These are phyloP conservation scores for Helicocarpus griseus DNA, from an alignment of 2,329 filamentous ascomycete genomes.

Conservation along the genomic window DNA sequence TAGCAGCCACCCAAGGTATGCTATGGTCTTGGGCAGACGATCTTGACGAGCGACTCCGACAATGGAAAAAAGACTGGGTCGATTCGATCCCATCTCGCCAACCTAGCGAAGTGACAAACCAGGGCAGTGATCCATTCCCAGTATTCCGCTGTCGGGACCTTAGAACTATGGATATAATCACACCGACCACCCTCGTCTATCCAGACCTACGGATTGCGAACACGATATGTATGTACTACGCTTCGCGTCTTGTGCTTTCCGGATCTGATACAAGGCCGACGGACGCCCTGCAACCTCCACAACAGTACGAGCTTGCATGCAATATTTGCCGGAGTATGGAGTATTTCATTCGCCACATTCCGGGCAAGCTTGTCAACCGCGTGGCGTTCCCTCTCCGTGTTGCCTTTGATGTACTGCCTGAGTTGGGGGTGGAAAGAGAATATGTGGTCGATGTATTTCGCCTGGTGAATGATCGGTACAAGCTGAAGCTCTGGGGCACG, in stretches of 20 bases:
- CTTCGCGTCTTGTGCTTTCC: constrained; percentile 18
- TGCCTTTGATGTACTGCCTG: constrained; percentile 19
- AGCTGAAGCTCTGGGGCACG: constrained; percentile 4
- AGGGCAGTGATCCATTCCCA: constrained; percentile 11
- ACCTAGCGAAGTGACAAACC: constrained; percentile 11
- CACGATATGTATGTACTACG: constrained; percentile 19
- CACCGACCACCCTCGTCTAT: constrained; percentile 15
- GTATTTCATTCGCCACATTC: constrained; percentile 19
- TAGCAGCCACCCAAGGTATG: constrained; percentile 22
- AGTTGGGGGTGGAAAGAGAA: constrained; percentile 19
- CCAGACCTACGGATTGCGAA: constrained; percentile 19
- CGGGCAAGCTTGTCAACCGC: constrained; percentile 19
- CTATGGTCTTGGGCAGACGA: constrained; percentile 28
- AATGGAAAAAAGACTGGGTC: constrained; percentile 20
- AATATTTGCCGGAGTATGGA: constrained; percentile 23
- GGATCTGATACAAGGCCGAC: constrained; percentile 15
- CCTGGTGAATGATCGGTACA: constrained; percentile 4
- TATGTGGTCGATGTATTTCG: constrained; percentile 18
- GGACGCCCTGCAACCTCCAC: constrained; percentile 14
- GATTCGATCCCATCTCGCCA: constrained; percentile 10
- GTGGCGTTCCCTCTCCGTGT: constrained; percentile 22
- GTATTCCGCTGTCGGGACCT: constrained; percentile 16
- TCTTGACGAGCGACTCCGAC: constrained; percentile 21
- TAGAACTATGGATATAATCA: constrained; percentile 13
- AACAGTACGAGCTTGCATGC: constrained; percentile 21